A percentile compares a stretch with the other conserved stretches of the same genome.
These are phyloP conservation scores for Coniosporium apollinis DNA, from an alignment of 495 filamentous ascomycete genomes.

Conservation along the genomic window DNA sequence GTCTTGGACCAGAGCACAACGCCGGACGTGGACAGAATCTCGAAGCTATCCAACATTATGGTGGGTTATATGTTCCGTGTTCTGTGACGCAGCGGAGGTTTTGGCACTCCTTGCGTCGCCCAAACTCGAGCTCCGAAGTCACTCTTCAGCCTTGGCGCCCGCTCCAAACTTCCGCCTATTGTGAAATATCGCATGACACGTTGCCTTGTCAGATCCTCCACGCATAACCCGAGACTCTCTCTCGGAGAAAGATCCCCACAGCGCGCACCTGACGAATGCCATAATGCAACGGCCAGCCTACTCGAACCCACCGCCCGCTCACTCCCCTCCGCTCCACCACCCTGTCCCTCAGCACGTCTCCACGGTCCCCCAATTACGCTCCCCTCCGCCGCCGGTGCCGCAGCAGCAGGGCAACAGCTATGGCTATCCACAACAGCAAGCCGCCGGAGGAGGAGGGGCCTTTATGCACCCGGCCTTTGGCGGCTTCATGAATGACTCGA, in stretches of 20 bases:
- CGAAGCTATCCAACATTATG: constrained; percentile 84
- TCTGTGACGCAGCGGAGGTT: too few species aligned
- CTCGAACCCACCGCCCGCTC: constrained; percentile 49
- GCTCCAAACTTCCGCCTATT: too few species aligned
- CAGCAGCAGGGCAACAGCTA: constrained; percentile 48
- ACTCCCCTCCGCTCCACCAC: constrained; percentile 93
- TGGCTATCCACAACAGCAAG: constrained; percentile 61
- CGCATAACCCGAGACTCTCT: too few species aligned
- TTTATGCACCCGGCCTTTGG: constrained; percentile 58
- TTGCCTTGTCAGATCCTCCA: too few species aligned
- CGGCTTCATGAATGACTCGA: constrained; percentile 85
- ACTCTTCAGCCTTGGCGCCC: too few species aligned
- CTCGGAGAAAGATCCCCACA: too few species aligned
- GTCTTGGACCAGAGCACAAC: constrained; percentile 92
- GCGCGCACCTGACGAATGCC: neutral
- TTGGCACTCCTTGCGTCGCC: too few species aligned
- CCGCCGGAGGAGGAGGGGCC: constrained; percentile 28
- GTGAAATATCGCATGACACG: too few species aligned
- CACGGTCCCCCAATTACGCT: constrained; percentile 95
- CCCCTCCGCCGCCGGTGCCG: constrained; percentile 69
- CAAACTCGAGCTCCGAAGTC: too few species aligned
- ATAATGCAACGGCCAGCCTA: constrained; percentile 72
- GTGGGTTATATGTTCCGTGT: too few species aligned
- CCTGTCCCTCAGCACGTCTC: constrained; percentile 97
- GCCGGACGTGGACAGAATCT: constrained; percentile 87